phyloP scores from a whole-genome alignment of 371 early-diverging fungal genomes.

The Mortierella sp. region DNA sequence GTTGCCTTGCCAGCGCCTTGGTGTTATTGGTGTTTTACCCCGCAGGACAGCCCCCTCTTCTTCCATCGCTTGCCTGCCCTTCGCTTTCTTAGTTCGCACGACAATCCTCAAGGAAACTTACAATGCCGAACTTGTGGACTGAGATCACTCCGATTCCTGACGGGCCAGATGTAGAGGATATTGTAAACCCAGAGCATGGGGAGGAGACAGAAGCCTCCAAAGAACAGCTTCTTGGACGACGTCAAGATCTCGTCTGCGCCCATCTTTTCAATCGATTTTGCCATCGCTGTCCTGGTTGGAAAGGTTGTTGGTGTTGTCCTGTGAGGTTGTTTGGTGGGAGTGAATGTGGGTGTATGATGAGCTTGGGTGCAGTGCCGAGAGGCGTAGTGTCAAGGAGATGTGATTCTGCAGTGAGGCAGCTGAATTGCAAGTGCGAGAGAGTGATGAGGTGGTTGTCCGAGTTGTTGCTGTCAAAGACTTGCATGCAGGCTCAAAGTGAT shows the following conservation, averaged over 20 bases:
- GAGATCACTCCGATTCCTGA: slow-evolving; percentile 56
- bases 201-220: slow-evolving; percentile 70
- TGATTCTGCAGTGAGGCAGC: background rate
- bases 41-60: background rate
- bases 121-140: slow-evolving; percentile 65
- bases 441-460: background rate
- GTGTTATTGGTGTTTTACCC: background rate
- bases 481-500: background rate
- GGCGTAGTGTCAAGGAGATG: background rate
- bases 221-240: slow-evolving; percentile 71
- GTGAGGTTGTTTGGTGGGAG: background rate
- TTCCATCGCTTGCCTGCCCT: background rate
- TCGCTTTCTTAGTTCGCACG: no score
- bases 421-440: background rate
- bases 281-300: slow-evolving; percentile 49
- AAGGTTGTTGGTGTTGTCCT: slow-evolving; percentile 57
- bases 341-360: background rate
- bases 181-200: slow-evolving; percentile 75
- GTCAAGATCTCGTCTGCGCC: slow-evolving; percentile 66
- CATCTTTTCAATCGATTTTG: slow-evolving; percentile 66
- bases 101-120: no score
- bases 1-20: no score
- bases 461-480: background rate
- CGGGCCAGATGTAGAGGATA: slow-evolving; percentile 67
- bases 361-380: background rate